A percentile compares a stretch with the other conserved stretches of the same genome.
These are phyloP conservation scores for Diaporthe vaccinii DNA, from an alignment of 2,329 filamentous ascomycete species.

Conservation along the genomic window DNA sequence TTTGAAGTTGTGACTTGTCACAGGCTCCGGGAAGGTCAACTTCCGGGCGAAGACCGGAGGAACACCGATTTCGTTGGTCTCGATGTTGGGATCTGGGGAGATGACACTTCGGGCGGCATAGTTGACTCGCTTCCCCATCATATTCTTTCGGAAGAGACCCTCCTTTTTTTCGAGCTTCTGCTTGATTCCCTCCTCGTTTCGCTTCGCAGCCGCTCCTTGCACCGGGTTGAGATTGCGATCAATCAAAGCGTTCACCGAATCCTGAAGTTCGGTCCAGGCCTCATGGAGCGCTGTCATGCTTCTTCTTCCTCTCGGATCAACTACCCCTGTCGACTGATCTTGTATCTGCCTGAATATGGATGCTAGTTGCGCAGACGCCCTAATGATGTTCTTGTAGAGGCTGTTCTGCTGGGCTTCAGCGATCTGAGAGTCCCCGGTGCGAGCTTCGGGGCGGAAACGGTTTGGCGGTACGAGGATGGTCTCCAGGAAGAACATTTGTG, in stretches of 20 bases:
- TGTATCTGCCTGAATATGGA: slow-evolving; percentile 66
- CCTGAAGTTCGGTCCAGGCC: slow-evolving; percentile 87
- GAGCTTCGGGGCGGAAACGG: slow-evolving; percentile 88
- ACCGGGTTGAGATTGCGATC: slow-evolving; percentile 90
- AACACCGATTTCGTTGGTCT: slow-evolving; percentile 98
- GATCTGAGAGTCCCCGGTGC: slow-evolving; percentile 83
- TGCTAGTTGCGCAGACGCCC: slow-evolving; percentile 79
- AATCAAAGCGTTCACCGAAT: slow-evolving; percentile 91
- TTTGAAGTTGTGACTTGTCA: slow-evolving; percentile 96
- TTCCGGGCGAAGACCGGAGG: slow-evolving; percentile 98
- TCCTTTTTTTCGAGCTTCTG: slow-evolving; percentile 99
- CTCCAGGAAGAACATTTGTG: slow-evolving; percentile 95
- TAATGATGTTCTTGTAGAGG: slow-evolving; percentile 87
- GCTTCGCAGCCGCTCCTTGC: slow-evolving; percentile 80
- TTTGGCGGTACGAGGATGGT: slow-evolving; percentile 92
- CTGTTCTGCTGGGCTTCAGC: slow-evolving; percentile 91
- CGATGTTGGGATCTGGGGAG: slow-evolving; percentile 97
- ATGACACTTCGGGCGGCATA: slow-evolving; percentile 98
- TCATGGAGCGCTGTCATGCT: slow-evolving; percentile 75
- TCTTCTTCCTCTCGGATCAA: slow-evolving; percentile 47
- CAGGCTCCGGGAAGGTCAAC: slow-evolving; percentile 95
- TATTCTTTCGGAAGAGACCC: slow-evolving; percentile 97
- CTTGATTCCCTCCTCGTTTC: slow-evolving; percentile 94
- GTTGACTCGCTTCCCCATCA: slow-evolving; percentile 99
- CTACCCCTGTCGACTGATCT: slow-evolving; percentile 46